Evolutionary conservation across 2,329 filamentous ascomycete species (phyloP).

Genomic region (Aspergillus udagawae): DNA sequence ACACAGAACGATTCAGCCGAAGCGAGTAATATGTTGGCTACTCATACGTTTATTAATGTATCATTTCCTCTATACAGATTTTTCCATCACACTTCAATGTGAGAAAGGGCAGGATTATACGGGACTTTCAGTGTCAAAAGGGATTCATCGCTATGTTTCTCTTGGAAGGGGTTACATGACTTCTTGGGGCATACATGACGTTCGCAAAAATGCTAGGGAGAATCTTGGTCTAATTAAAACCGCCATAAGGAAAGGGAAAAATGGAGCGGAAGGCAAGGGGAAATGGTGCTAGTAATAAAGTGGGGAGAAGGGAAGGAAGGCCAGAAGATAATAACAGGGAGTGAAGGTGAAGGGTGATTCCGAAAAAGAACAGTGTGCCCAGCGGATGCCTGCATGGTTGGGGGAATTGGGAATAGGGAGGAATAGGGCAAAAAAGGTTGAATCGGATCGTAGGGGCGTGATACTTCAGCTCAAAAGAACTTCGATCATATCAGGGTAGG

Average conservation of each 20-base stretch:
- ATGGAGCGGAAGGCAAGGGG: conserved; percentile 3
- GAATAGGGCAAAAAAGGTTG: conserved; percentile 19
- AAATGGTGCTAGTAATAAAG: conserved; percentile 11
- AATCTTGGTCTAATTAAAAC: conserved; percentile 38
- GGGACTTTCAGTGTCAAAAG: conserved; percentile 11
- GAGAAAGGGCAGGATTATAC: conserved; percentile 19
- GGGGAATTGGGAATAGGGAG: conserved; percentile 13
- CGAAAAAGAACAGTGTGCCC: conserved; percentile 2
- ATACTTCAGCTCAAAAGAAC: conserved; percentile 1
- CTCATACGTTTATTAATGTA: conserved; percentile 5
- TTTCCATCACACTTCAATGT: conserved; percentile 19
- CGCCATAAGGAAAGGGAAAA: conserved; percentile 15
- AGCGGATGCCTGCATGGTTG: conserved; percentile 15
- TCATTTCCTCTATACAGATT: conserved; percentile 25
- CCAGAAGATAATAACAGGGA: conserved; percentile 1
- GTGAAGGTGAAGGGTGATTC: background rate
- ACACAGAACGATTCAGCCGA: background rate
- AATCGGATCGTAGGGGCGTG: background rate
- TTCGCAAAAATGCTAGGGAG: conserved; percentile 24
- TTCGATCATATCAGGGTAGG: background rate
- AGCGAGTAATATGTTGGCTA: conserved; percentile 1
- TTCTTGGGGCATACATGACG: conserved; percentile 38
- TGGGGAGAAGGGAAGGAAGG: conserved; percentile 11
- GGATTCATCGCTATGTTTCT: conserved; percentile 33
- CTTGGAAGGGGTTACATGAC: conserved; percentile 37